Conservation (phyloP, 306 rosid genomes). For the Oxytropis ochrocephala region DNA sequence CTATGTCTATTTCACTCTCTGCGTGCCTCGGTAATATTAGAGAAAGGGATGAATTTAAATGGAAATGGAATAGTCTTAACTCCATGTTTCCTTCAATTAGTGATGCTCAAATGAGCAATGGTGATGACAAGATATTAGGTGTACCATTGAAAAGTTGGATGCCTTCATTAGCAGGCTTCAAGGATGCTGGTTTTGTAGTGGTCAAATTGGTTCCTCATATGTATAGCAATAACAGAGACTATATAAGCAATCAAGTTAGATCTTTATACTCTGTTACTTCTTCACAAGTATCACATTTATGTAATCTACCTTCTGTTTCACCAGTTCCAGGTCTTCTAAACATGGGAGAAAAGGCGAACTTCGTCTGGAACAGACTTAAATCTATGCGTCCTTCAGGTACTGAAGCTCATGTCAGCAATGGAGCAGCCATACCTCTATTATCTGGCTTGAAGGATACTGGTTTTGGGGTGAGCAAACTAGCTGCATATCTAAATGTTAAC, state of each 20-base stretch:
- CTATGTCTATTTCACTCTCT: conserved; percentile 59
- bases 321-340: conserved; percentile 47
- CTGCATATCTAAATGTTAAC: conserved; percentile 60
- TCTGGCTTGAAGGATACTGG: conserved; percentile 35
- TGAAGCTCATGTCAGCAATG: conserved; percentile 33
- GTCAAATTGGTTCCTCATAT: conserved; percentile 16
- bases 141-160: conserved; percentile 39
- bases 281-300: conserved; percentile 44
- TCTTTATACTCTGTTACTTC: conserved; percentile 11
- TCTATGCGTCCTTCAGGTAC: conserved; percentile 46
- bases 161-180: conserved; percentile 26
- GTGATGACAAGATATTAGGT: conserved; percentile 13
- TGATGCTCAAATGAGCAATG: conserved; percentile 26
- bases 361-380: conserved; percentile 59
- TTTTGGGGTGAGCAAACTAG: conserved; percentile 53
- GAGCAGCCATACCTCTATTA: conserved; percentile 32
- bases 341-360: conserved; percentile 46
- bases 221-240: conserved; percentile 12
- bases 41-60: conserved; percentile 51
- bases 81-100: conserved; percentile 49
- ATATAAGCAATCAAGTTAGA: background rate
- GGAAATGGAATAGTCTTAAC: conserved; percentile 51
- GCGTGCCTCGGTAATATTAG: conserved; percentile 48
- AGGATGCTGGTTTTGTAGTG: conserved; percentile 4
- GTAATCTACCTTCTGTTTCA: conserved; percentile 72